A percentile compares a stretch with the other conserved stretches of the same genome.
Conservation (phyloP, 2,329 filamentous ascomycete species). For the Penicillium sp. region DNA sequence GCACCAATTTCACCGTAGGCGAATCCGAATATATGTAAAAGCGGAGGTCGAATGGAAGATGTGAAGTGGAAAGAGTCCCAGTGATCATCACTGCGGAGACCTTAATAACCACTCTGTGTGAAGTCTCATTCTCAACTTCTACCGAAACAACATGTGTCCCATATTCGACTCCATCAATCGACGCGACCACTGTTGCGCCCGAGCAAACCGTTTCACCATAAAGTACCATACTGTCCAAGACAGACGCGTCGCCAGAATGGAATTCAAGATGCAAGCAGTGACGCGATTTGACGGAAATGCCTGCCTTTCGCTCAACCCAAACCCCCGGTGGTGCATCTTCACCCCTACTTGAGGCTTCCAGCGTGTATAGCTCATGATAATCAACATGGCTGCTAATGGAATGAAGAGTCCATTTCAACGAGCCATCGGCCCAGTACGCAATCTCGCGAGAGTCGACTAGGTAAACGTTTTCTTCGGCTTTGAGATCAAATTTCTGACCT, state of each 20-base stretch:
- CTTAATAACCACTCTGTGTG: slow-evolving; percentile 11
- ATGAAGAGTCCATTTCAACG: slow-evolving; percentile 18
- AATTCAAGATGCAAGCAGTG: slow-evolving; percentile 7
- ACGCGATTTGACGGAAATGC: slow-evolving; percentile 3
- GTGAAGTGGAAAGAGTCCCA: neutral
- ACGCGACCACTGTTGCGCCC: slow-evolving; percentile 10
- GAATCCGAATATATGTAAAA: slow-evolving; percentile 17
- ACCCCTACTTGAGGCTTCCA: slow-evolving; percentile 1
- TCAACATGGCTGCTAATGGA: slow-evolving; percentile 12
- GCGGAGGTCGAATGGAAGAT: slow-evolving; percentile 18
- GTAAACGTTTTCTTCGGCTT: slow-evolving; percentile 2
- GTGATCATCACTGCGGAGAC: slow-evolving; percentile 9
- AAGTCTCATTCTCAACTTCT: slow-evolving; percentile 12
- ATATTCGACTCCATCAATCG: slow-evolving; percentile 10
- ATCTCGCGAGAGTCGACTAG: slow-evolving; percentile 15
- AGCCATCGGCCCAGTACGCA: slow-evolving; percentile 18
- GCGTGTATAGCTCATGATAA: slow-evolving; percentile 4
- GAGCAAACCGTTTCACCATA: slow-evolving; percentile 9
- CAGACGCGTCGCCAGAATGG: slow-evolving; percentile 1
- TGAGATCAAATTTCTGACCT: slow-evolving; percentile 14
- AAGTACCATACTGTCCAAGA: slow-evolving; percentile 10
- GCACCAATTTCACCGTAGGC: slow-evolving; percentile 9
- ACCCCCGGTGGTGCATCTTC: neutral
- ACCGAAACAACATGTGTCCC: slow-evolving; percentile 5
- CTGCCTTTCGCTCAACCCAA: neutral